Evolutionary conservation across 1,284 basidiomycete species (phyloP), one percentile per base, ranked within the genome.

Genomic region (Tilletia horrida): DNA sequence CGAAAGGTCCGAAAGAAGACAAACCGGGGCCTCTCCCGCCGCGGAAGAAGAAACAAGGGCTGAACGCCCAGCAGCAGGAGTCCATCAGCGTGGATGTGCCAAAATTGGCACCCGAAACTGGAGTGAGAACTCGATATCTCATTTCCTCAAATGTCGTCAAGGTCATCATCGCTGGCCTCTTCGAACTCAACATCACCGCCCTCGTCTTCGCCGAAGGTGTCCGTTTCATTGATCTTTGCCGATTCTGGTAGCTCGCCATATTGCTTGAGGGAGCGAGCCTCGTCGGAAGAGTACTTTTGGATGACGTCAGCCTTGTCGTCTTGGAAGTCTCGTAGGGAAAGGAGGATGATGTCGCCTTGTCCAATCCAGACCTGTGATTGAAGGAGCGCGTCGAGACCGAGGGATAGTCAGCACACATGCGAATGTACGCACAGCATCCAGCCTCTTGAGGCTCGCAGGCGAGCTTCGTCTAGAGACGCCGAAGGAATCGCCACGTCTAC

Each of bases 221-320:
- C 93, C 50, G 91, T 94, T 85, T 98, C 96, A 86, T 95, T 97
- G 86, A 98, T 96, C 86, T 96, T 96, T 80, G 94, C 94, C 78
- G 92, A 93, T 83, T 95, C 93, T 45, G 96, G 96, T 65, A 98
- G 87, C 83, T 98, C 96, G 67, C 96, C 94, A 82, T 97, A 97
- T 29, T 92, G 91, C 87, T 97, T 96, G 82, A 97, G 89, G 42
- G 90, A 92, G 73, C 93, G 87, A 31, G 92, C 92, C 78, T 86
- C 86, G 82, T 97, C 94, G 40, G 93, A 88, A 14, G 93, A 96
- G 84, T 98, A 99, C 84, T 97, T 97, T 82, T 97, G 95, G 80
- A 98, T 97, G 62, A 99, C 95, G 85, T 99, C 96, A 40, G 94
- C 96, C 84, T 97, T 97, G 84, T 93, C 93, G 79, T 98, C 96